Percentiles rank a stretch among this genome's conserved stretches.
Evolutionary conservation across 2,329 filamentous ascomycete genomes (phyloP).

Genomic region (Aspergillus quadricinctus): DNA sequence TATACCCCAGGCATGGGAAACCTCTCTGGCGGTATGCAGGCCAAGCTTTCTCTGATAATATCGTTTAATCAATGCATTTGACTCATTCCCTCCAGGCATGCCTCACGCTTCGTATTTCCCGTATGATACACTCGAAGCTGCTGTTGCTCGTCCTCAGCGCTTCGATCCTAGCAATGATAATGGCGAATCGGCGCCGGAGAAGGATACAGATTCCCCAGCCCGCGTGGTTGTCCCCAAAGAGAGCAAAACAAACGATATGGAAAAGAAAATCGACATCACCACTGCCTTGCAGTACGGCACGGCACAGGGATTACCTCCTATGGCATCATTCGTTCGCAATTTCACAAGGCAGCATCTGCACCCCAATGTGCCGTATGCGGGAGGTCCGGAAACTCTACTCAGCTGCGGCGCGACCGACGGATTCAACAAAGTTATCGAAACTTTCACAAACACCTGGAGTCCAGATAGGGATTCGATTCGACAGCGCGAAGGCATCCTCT

Average conservation of each 20-base stretch:
- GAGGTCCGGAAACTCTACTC: slow-evolving; percentile 71
- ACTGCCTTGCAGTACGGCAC: slow-evolving; percentile 83
- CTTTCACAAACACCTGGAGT: slow-evolving; percentile 72
- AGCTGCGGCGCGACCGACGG: slow-evolving; percentile 84
- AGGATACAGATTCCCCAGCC: slow-evolving; percentile 33
- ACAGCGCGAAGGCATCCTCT: slow-evolving; percentile 71
- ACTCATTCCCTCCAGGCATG: slow-evolving; percentile 53
- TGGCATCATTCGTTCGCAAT: slow-evolving; percentile 72
- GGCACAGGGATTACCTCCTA: slow-evolving; percentile 74
- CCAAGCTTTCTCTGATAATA: neutral
- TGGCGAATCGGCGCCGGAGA: slow-evolving; percentile 32
- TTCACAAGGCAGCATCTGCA: slow-evolving; percentile 74
- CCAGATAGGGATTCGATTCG: slow-evolving; percentile 62
- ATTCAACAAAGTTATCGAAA: slow-evolving; percentile 70
- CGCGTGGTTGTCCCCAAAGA: slow-evolving; percentile 71
- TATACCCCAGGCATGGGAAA: slow-evolving; percentile 65
- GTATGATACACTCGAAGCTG: slow-evolving; percentile 83
- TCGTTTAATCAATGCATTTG: neutral
- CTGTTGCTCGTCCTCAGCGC: slow-evolving; percentile 68
- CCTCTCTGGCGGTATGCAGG: slow-evolving; percentile 52
- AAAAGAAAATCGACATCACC: slow-evolving; percentile 71
- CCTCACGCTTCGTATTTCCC: slow-evolving; percentile 81
- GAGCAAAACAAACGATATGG: slow-evolving; percentile 53
- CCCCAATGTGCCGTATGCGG: slow-evolving; percentile 73
- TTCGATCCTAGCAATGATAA: slow-evolving; percentile 67